Base-by-base conservation (phyloP, 495 filamentous ascomycete species). In the Tirmania nivea region DNA sequence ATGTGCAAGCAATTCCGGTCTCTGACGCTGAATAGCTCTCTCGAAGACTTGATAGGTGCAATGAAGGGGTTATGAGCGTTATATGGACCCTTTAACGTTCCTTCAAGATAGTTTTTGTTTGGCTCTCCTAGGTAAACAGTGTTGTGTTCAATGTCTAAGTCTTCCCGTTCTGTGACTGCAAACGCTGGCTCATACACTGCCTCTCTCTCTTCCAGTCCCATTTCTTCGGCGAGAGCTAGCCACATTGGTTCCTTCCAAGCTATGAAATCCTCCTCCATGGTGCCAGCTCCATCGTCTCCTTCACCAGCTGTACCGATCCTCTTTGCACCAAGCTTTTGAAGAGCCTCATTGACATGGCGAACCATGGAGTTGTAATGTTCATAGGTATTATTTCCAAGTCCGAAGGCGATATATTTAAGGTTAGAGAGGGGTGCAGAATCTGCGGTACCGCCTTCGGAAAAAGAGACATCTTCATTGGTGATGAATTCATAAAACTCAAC, bases 211-310 rank as follows among this genome's bases (percentile, higher is more conserved):
- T 95, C 83, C 48, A 99, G 73, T 52, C 76, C 75, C 81, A 99
- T 82, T 58, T 81, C 75, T 51, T 84, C 77, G 8, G 79, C 71
- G 42, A 96, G 70, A 53, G 82, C 86, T 56, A 72, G 69, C 90
- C 90, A 99, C 92, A 99, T 99, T 50, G 88, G 87, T 62, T 99
- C 90, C 68, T 99, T 99, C 90, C 90, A 99, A 56, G 90, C 84
- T 64, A 99, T 71, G 68, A 95, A 99, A 62, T 99, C 90, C 71
- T 99, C 90, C 69, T 99, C 90, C 90, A 99, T 99, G 52, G 90
- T 99, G 54, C 90, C 90, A 51, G 90, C 89, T 56, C 90, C 90
- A 66, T 99, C 90, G 61, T 99, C 90, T 62, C 90, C 90, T 70
- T 96, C 90, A 63, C 90, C 90, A 34, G 87, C 86, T 42, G 78